Evolutionary conservation across 2,329 filamentous ascomycete genomes (phyloP), one percentile per base, ranked within the genome.

Genomic region (Amauroascus niger): DNA sequence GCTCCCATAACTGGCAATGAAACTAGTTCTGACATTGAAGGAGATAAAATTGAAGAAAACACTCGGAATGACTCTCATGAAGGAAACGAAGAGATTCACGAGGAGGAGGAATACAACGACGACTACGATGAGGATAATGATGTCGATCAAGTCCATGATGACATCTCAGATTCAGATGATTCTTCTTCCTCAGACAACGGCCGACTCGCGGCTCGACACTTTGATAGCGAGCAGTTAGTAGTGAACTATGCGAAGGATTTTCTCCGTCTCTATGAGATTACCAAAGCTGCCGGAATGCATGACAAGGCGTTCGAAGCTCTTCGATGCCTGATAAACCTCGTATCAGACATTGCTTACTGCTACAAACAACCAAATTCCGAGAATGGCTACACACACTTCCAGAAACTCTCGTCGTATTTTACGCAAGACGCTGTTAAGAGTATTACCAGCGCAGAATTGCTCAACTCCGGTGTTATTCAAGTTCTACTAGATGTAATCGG

Each of bases 371-470:
- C 67, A 2, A n/a, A 33, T 24, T n/a, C 41, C 30, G 64, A 66
- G 6, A 60, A 79, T 39, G 88, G 86, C 9, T 74, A 77, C 30
- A 72, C 77, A 1, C 74, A 95, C 0, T 97, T 97, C 69, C 74
- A 77, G 30, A 81, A 79, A 49, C 74, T 98, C 55, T 88, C 89
- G 0, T 79, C 80, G 2, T 90, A 93, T 64, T 98, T 98, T 62
- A 86, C 94, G 63, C 83, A 85, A 0, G 87, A 96, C 69, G 85
- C 93, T 1, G 71, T 95, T 52, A 87, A 95, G 64, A 95, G 88
- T 66, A 90, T 96, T 51, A 98, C 93, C 0, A 98, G 93, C 69
- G 90, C 91, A 46, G 93, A 98, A 67, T 75, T 98, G 30, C 80
- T 97, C 50, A 88, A 87, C 28, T 97, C 93, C 1, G 88, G 89